phyloP scores from a whole-genome alignment of 768 basidiomycete genomes.

The Trametes villosa region DNA sequence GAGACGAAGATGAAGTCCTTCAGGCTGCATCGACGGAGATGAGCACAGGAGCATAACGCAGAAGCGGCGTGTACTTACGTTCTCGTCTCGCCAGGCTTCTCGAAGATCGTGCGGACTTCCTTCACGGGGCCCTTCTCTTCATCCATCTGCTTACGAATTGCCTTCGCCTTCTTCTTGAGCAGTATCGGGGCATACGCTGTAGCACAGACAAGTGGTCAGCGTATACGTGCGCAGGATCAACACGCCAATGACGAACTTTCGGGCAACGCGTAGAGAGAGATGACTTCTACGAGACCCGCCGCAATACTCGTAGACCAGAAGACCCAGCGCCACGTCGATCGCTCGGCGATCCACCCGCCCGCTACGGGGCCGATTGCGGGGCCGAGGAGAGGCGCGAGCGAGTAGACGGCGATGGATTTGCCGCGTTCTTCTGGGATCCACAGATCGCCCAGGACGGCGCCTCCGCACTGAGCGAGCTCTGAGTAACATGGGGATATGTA shows the following conservation, averaged over 20 bases:
- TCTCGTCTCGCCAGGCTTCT: constrained; percentile 47
- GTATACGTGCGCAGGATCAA: background rate
- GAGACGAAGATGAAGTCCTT: constrained; percentile 53
- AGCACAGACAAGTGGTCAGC: background rate
- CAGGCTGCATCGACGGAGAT: constrained; percentile 50
- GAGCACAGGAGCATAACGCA: background rate
- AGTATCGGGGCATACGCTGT: constrained; percentile 37
- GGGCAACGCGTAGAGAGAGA: constrained; percentile 59
- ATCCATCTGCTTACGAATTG: constrained; percentile 50
- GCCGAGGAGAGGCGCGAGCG: constrained; percentile 67
- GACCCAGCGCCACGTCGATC: constrained; percentile 32
- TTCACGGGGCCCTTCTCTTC: constrained; percentile 46
- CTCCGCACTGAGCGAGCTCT: constrained; percentile 45
- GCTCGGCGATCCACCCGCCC: constrained; percentile 67
- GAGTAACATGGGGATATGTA: background rate
- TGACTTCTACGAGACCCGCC: constrained; percentile 54
- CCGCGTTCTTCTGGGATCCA: constrained; percentile 68
- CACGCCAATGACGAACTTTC: constrained; percentile 55
- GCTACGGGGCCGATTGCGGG: constrained; percentile 68
- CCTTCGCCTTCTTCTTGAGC: constrained; percentile 55
- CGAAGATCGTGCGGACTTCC: constrained; percentile 52
- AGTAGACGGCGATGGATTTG: constrained; percentile 64
- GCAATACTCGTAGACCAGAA: constrained; percentile 74
- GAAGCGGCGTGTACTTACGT: constrained; percentile 25
- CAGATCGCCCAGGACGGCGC: constrained; percentile 68